phyloP scores from a whole-genome alignment of 2,329 filamentous ascomycete genomes.

The Monosporascus sp. region DNA sequence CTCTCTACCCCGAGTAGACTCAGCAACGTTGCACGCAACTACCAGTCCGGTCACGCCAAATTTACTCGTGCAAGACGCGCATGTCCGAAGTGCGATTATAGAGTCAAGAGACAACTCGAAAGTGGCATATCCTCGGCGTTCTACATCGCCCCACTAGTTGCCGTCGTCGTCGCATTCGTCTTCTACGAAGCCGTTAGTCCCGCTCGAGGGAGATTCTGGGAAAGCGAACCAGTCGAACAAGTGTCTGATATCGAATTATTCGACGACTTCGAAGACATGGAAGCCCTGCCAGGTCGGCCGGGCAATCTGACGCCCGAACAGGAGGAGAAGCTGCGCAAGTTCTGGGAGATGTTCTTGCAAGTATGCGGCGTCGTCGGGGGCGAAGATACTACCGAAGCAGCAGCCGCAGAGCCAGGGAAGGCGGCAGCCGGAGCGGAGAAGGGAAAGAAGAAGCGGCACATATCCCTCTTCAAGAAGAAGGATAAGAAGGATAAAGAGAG shows the following conservation, averaged over 20 bases:
- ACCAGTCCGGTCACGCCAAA: background rate
- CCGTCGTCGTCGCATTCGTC: constrained; percentile 14
- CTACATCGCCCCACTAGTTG: constrained; percentile 16
- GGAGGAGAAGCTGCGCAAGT: constrained; percentile 78
- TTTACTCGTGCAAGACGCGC: background rate
- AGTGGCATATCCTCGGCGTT: constrained; percentile 17
- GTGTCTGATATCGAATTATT: constrained; percentile 2
- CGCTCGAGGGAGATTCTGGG: background rate
- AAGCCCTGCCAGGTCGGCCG: constrained; percentile 61
- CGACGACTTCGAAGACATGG: constrained; percentile 17
- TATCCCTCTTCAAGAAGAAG: constrained; percentile 63
- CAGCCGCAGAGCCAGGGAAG: constrained; percentile 20
- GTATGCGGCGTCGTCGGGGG: constrained; percentile 60
- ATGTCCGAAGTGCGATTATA: background rate
- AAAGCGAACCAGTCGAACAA: background rate
- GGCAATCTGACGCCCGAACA: constrained; percentile 87
- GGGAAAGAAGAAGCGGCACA: constrained; percentile 65
- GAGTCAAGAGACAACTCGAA: constrained; percentile 5
- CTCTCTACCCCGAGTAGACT: background rate
- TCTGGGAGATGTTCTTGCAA: constrained; percentile 74
- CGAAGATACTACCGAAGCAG: constrained; percentile 25
- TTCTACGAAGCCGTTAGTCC: constrained; percentile 10
- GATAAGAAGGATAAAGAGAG: constrained; percentile 50
- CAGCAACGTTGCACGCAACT: background rate
- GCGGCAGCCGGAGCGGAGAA: constrained; percentile 40